Conservation (phyloP, 495 filamentous ascomycete species). For the Penicillium samsonianum region DNA sequence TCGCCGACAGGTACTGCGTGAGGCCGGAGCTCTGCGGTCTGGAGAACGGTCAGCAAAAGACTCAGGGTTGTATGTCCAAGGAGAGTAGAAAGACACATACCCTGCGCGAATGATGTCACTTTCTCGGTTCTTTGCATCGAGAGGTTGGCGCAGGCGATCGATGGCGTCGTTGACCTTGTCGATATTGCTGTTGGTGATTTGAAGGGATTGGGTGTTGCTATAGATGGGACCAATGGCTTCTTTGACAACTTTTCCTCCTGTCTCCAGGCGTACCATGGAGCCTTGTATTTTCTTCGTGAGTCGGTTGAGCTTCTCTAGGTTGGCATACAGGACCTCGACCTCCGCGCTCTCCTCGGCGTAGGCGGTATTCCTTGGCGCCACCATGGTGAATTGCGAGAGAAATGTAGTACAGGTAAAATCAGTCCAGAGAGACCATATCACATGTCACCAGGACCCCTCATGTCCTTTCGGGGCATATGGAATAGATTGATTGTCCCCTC, state of each 20-base stretch:
- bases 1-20: conserved; percentile 80
- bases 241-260: conserved; percentile 83
- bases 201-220: conserved; percentile 86
- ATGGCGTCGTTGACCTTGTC: conserved; percentile 83
- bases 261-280: conserved; percentile 79
- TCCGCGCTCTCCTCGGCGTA: conserved; percentile 72
- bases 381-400: conserved; percentile 38
- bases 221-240: conserved; percentile 91
- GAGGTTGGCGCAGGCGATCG: conserved; percentile 81
- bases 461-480: background rate
- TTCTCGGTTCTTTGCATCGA: conserved; percentile 83
- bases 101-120: conserved; percentile 87
- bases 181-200: conserved; percentile 83
- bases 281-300: conserved; percentile 93
- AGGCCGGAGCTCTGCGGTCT: conserved; percentile 79
- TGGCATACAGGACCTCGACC: conserved; percentile 67
- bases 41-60: conserved; percentile 20
- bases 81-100: conserved; percentile 38
- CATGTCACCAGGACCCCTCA: conserved; percentile 20
- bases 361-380: conserved; percentile 52
- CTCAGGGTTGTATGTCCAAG: background rate
- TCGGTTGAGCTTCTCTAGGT: conserved; percentile 63
- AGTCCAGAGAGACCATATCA: conserved; percentile 15
- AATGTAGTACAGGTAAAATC: conserved; percentile 14
- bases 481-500: conserved; percentile 11